phyloP scores from a whole-genome alignment of 257 asterid genomes.

The Capsicum rhomboideum region DNA sequence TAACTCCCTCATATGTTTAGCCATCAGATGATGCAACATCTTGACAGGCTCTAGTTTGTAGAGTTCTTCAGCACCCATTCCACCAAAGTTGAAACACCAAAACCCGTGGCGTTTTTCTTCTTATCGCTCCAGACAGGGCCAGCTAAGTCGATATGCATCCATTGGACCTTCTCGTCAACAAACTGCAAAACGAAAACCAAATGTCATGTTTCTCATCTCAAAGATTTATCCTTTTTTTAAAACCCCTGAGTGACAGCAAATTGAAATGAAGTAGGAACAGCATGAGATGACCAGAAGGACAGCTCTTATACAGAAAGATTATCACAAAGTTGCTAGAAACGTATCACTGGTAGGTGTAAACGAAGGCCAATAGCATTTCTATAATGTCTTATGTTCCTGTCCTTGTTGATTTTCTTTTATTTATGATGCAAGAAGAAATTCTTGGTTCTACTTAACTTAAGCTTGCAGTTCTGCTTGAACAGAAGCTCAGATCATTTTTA shows the following conservation, averaged over 20 bases:
- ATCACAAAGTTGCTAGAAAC: background rate
- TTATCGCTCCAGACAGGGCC: constrained; percentile 89
- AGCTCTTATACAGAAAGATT: too few species aligned
- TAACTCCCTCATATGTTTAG: background rate
- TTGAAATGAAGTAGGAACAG: background rate
- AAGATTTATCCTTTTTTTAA: background rate
- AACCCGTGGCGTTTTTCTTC: constrained; percentile 80
- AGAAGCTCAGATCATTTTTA: background rate
- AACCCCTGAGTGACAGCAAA: background rate
- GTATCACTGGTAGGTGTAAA: background rate
- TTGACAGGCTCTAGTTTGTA: constrained; percentile 8
- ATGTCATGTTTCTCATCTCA: background rate
- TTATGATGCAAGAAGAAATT: too few species aligned
- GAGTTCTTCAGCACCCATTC: constrained; percentile 90
- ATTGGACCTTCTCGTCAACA: constrained; percentile 91
- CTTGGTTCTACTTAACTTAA: background rate
- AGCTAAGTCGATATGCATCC: constrained; percentile 97
- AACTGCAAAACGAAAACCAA: constrained; percentile 38
- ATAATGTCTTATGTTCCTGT: background rate
- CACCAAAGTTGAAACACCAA: constrained; percentile 73
- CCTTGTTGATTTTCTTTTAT: background rate
- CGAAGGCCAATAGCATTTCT: background rate
- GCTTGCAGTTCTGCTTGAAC: background rate
- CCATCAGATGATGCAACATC: background rate
- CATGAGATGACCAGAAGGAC: too few species aligned